phyloP scores from a whole-genome alignment of 2,329 filamentous ascomycete genomes.

The Botrytis pseudocinerea region DNA sequence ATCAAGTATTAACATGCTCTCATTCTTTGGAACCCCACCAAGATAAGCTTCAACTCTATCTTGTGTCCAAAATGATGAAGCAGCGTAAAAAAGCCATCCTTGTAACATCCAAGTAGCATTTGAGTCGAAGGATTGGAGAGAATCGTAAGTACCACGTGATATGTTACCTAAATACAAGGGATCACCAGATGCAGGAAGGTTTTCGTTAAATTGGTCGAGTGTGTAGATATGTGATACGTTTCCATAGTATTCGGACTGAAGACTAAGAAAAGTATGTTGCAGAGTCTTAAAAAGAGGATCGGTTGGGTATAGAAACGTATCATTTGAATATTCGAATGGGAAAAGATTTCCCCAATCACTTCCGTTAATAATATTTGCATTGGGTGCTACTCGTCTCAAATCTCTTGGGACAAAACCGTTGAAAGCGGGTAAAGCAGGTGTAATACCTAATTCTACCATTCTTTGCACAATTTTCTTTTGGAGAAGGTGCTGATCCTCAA shows the following conservation, averaged over 20 bases:
- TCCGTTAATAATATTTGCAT: constrained; percentile 47
- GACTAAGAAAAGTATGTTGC: constrained; percentile 49
- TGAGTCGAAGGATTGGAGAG: constrained; percentile 50
- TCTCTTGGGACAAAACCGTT: constrained; percentile 51
- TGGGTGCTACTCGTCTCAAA: constrained; percentile 45
- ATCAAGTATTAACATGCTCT: constrained; percentile 53
- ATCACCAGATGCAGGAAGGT: constrained; percentile 49
- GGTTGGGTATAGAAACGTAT: constrained; percentile 50
- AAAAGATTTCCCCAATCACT: constrained; percentile 48
- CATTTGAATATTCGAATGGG: constrained; percentile 46
- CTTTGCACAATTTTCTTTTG: constrained; percentile 51
- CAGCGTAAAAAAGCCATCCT: constrained; percentile 52
- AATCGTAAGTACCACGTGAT: constrained; percentile 47
- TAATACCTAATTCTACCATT: constrained; percentile 56
- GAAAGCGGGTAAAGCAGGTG: constrained; percentile 52
- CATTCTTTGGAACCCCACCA: constrained; percentile 46
- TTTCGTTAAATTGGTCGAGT: constrained; percentile 56
- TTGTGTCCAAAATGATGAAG: constrained; percentile 47
- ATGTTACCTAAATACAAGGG: constrained; percentile 47
- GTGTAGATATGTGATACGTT: constrained; percentile 52
- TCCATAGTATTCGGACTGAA: constrained; percentile 50
- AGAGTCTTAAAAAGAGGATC: constrained; percentile 47
- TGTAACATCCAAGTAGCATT: constrained; percentile 55
- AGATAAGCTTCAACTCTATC: constrained; percentile 51
- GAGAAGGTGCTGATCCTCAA: constrained; percentile 49